Percentiles rank a stretch among this genome's conserved stretches.
Evolutionary conservation across 2,329 filamentous ascomycete genomes (phyloP).

Genomic region (Fragosphaeria purpurea): DNA sequence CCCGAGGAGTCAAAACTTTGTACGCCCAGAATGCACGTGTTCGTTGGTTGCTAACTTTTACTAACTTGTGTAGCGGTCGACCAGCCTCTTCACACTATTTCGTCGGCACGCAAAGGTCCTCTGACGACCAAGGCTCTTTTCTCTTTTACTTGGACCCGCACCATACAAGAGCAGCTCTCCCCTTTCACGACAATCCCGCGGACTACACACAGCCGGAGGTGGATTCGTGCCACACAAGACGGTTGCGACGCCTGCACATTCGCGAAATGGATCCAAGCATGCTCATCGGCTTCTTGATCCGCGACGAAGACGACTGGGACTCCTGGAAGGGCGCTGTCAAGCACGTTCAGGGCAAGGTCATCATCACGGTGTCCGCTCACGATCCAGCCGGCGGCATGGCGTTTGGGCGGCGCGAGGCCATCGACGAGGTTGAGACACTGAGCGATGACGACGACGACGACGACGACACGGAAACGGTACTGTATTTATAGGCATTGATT

Average conservation of each 20-base stretch:
- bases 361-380: constrained; percentile 72
- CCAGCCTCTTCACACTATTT: constrained; percentile 74
- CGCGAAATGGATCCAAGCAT: constrained; percentile 97
- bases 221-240: constrained; percentile 75
- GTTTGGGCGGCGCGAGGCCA: constrained; percentile 57
- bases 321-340: constrained; percentile 70
- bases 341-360: constrained; percentile 68
- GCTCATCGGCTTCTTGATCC: constrained; percentile 87
- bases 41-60: background rate
- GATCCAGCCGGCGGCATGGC: constrained; percentile 49
- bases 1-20: too few species aligned
- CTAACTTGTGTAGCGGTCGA: constrained; percentile 53
- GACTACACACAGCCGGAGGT: constrained; percentile 64
- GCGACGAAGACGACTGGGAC: constrained; percentile 70
- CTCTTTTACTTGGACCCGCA: constrained; percentile 97
- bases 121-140: constrained; percentile 45
- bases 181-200: constrained; percentile 45
- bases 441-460: constrained; percentile 58
- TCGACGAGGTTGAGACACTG: constrained; percentile 84
- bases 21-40: too few species aligned
- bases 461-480: constrained; percentile 37
- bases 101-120: constrained; percentile 36
- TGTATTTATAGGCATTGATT: constrained; percentile 15
- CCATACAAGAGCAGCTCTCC: constrained; percentile 65
- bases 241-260: constrained; percentile 72